These are phyloP conservation scores for Phytopythium litorale DNA, from an alignment of 352 stramenopile genomes.

Conservation along the genomic window DNA sequence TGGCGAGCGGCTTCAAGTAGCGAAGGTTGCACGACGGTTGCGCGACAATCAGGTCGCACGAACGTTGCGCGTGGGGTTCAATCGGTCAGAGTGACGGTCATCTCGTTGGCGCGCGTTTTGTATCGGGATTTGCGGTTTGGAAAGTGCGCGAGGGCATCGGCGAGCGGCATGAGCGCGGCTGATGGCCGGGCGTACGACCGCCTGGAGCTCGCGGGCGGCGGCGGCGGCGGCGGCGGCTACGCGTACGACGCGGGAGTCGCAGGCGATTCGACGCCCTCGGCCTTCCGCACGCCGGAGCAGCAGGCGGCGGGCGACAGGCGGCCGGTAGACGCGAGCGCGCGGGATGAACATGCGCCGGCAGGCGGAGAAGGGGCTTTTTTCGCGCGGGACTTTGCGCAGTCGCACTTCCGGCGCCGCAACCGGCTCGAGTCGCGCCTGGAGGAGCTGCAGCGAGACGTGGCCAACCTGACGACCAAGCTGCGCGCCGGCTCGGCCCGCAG, in stretches of 20 bases:
- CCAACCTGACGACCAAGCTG: conserved; percentile 67
- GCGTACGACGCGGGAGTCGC: too few relatives aligned
- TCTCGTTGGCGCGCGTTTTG: background rate
- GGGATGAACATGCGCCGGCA: background rate
- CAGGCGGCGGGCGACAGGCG: background rate
- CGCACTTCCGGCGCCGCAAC: conserved; percentile 49
- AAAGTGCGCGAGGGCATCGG: background rate
- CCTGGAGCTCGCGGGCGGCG: too few relatives aligned
- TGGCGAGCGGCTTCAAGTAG: background rate
- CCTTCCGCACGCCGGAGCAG: background rate
- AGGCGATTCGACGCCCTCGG: background rate
- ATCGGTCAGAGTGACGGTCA: too few relatives aligned
- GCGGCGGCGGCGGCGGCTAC: too few relatives aligned
- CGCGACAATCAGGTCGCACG: too few relatives aligned
- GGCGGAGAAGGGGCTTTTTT: background rate
- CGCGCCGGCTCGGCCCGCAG: conserved; percentile 30
- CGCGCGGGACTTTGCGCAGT: conserved; percentile 22
- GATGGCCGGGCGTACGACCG: too few relatives aligned
- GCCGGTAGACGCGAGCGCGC: background rate
- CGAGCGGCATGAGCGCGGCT: background rate
- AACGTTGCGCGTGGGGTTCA: too few relatives aligned
- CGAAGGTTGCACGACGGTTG: too few relatives aligned
- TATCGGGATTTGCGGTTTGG: background rate
- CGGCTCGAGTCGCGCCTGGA: conserved; percentile 58
- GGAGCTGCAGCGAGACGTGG: conserved; percentile 73